phyloP scores from a whole-genome alignment of 2,329 filamentous ascomycete species.

The Calonectria hongkongensis region DNA sequence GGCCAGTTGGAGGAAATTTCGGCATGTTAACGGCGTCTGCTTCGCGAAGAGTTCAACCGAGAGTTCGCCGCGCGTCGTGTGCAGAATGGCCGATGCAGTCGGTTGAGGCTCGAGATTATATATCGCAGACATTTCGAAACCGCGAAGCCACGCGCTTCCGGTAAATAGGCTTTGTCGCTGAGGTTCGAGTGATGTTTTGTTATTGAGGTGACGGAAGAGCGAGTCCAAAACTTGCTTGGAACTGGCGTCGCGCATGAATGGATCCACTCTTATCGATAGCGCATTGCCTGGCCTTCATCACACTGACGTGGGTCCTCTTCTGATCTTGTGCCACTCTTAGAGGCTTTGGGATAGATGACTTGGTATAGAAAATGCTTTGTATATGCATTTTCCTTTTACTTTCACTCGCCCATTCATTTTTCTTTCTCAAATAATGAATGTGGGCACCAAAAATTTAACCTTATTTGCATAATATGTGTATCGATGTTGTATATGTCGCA shows the following conservation, averaged over 20 bases:
- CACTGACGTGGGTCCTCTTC: neutral
- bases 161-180: neutral
- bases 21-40: slow-evolving; percentile 91
- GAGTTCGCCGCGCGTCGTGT: slow-evolving; percentile 92
- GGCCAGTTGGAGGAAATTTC: slow-evolving; percentile 96
- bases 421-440: too few relatives aligned
- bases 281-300: neutral
- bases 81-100: slow-evolving; percentile 91
- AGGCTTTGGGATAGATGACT: neutral
- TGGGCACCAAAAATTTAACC: too few relatives aligned
- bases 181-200: slow-evolving; percentile 5
- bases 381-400: too few relatives aligned
- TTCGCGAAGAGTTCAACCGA: slow-evolving; percentile 96
- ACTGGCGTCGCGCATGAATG: slow-evolving; percentile 2
- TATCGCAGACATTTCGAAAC: slow-evolving; percentile 83
- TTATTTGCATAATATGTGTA: neutral
- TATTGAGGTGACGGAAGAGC: slow-evolving; percentile 15
- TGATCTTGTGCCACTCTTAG: too few relatives aligned
- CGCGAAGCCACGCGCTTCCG: neutral
- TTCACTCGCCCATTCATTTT: too few relatives aligned
- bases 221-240: slow-evolving; percentile 16
- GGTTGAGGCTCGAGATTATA: slow-evolving; percentile 97
- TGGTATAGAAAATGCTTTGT: neutral
- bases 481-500: neutral
- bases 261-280: slow-evolving; percentile 29